These are phyloP conservation scores for Pyrenula aspistea DNA, from an alignment of 495 filamentous ascomycete species.

Conservation along the genomic window DNA sequence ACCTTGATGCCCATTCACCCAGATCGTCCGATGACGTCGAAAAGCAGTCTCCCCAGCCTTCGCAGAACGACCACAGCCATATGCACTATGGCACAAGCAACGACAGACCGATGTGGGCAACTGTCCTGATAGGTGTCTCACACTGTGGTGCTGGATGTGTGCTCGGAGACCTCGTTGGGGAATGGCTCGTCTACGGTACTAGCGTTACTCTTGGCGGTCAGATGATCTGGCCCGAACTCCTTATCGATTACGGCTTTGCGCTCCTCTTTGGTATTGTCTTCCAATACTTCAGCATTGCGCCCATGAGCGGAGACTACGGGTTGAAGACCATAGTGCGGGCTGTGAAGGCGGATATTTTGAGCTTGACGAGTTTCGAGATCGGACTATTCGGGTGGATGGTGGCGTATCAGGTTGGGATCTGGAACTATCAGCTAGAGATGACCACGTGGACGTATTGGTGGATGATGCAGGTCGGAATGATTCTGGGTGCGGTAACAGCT, in stretches of 20 bases:
- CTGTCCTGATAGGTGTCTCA: slow-evolving; percentile 12
- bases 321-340: slow-evolving; percentile 12
- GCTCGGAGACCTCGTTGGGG: slow-evolving; percentile 18
- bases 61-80: slow-evolving; percentile 2
- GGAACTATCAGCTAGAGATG: slow-evolving; percentile 10
- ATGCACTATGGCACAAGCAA: slow-evolving; percentile 4
- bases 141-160: slow-evolving; percentile 20
- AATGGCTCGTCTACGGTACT: slow-evolving; percentile 22
- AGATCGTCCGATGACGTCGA: slow-evolving; percentile 1
- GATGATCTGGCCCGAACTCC: slow-evolving; percentile 8
- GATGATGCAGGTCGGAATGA: slow-evolving; percentile 24
- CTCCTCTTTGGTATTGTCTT: slow-evolving; percentile 18
- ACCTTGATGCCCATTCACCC: background rate
- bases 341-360: slow-evolving; percentile 17
- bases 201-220: slow-evolving; percentile 7
- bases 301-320: slow-evolving; percentile 16
- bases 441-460: slow-evolving; percentile 18
- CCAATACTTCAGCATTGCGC: slow-evolving; percentile 23
- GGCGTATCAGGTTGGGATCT: slow-evolving; percentile 15
- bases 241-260: slow-evolving; percentile 18
- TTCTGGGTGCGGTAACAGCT: slow-evolving; percentile 14
- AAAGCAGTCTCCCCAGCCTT: background rate
- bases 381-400: slow-evolving; percentile 22
- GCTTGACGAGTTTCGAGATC: slow-evolving; percentile 9
- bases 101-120: slow-evolving; percentile 14